Evolutionary conservation across 768 basidiomycete genomes (phyloP), one percentile per base, ranked within the genome.

Genomic region (Collybia nuda): DNA sequence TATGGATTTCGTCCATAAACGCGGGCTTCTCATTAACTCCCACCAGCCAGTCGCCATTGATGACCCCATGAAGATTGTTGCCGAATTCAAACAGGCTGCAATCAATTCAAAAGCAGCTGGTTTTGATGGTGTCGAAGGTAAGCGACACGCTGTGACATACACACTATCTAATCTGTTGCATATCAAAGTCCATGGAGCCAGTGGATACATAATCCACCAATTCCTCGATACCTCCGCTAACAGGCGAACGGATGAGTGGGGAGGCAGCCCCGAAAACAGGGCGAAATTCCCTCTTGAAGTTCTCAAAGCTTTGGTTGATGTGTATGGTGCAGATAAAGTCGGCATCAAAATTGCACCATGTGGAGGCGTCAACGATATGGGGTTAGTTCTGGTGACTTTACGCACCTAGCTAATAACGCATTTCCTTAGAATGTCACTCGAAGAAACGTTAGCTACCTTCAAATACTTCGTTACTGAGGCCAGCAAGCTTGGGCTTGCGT

Each of bases 221-320:
- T 28, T 28, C 11, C 28, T 28, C 11, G 28, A 81, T 52, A 61
- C 58, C 32, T 68, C 57, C 2, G 60, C 73, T 17, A 82, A 84
- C 63, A 58, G 68, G 32, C 73, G 81, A 15, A 78, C 73, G 6
- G 82, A 82, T 64, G 58, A 72, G 44, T 86, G 77, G 68, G 84
- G 84, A 8, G 84, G 83, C 3, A 75, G 71, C 37, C 23, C 47
- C n/a, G 46, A 47, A 8, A 29, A 55, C 22, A 43, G 26, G n/a
- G 40, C 22, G 36, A 44, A 50, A 15, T 55, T 55, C 40, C 50
- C 44, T 4, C 23, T 51, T 7, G 54, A 51, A 28, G 35, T 47
- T 9, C n/a, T 55, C 24, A 51, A 51, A 28, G 50, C 35, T 19
- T 39, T 55, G 5, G 39, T 40, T 2, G 44, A 51, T 32, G 53